Evolutionary conservation across 75 land plant genomes (phyloP), one percentile per base, ranked within the genome.

Genomic region (Azolla pinnata): DNA sequence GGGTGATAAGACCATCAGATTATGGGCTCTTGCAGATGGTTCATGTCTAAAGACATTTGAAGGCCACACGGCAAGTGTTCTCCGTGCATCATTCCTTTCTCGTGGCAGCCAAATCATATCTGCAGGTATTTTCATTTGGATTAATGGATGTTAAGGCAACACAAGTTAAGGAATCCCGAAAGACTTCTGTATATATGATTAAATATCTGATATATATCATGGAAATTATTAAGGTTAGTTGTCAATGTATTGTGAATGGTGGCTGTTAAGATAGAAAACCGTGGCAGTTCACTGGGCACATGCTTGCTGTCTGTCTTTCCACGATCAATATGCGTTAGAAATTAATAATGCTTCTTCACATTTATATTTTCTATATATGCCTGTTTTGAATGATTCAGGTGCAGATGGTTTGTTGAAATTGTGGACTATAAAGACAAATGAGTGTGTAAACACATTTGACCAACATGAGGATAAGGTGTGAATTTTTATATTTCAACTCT

Each of bases 31-130:
- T 19, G 35, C 82, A 27, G 88, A 88, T 74, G 97, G 97, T 51
- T 78, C 97, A 35, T 92, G 95, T 67, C 66, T 92, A 40, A 92
- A 81, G 73, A 88, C 97, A 59, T 92, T 88, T 75, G 92, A 92
- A 68, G 97, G 89, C 5, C 97, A 92, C 40, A 83, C 95, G 42
- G 71, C 89, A 25, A 83, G 92, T 75, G 97, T 92, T 19, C 48
- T 84, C 49, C 77, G 75, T 64, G 96, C 82, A 49, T 75, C 84
- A 1, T 92, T 82, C 65, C 70, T 92, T 31, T 70, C 97, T n/a
- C 76, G 95, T 44, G 97, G 97, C 17, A 82, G 82, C 31, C 97
- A 92, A 54, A 44, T 92, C 51, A 75, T 92, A 57, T 88, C 95
- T 73, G 76, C 83, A 66, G 93, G 97, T 91, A 82, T 35, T 27